Evolutionary conservation across 208 protist species (phyloP), one percentile per base, ranked within the genome.

Genomic region (Porcisia hertigi): DNA sequence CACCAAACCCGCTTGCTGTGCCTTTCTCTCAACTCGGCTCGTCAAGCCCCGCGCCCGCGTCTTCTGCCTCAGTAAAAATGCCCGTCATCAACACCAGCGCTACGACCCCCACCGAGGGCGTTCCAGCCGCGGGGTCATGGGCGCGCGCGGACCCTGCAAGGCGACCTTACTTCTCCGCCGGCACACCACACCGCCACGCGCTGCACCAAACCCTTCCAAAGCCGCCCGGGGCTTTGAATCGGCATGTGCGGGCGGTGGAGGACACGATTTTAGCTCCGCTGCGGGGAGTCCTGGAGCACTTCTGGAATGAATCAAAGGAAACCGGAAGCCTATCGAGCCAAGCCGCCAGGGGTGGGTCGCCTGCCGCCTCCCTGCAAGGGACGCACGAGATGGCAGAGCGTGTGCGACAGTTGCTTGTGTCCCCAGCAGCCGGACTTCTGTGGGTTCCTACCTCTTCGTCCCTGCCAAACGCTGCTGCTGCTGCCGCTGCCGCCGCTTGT

Each of bases 281-380:
- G 39, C 78, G 82, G 45, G 88, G 86, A 4, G 86, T 86, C 39
- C 60, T 93, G 69, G 84, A 93, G 67, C 67, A 66, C 55, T 88
- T 84, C 70, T 92, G 71, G 69, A 80, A 81, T 53, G 73, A 60
- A 41, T 5, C 18, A 39, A 39, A 57, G n/a, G 12, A 4, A 6
- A 45, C 47, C 11, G 9, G 23, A 14, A 67, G 25, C 41, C 25
- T 20, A n/a, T 67, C 47, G 47, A n/a, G 47, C 14, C 45, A 58
- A 71, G 63, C 14, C 9, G 23, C 23, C 41, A 34, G 36, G 5
- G 23, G 41, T 49, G 63, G 63, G 23, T 20, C 25, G 8, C 23
- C 63, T 43, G 41, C 18, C 11, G 23, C 41, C 63, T 52, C 63
- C 41, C 63, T 67, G 11, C 23, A 20, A n/a, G 25, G 49, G 7